phyloP scores from a whole-genome alignment of 805 yeast genomes.

The Myxozyma lipomycoides region DNA sequence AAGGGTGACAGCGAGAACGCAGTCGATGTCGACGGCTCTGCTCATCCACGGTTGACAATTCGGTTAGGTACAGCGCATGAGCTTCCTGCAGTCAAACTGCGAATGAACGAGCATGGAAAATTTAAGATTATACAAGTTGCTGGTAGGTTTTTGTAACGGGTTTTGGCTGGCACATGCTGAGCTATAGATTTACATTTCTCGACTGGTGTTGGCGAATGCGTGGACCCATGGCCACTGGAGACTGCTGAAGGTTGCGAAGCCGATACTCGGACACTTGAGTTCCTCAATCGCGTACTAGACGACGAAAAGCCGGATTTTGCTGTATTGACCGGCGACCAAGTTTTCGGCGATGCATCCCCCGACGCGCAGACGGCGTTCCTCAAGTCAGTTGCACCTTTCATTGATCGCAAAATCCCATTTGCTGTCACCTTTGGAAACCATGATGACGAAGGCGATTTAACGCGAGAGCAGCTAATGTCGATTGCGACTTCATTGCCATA shows the following conservation, averaged over 20 bases:
- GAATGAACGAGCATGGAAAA: conserved; percentile 43
- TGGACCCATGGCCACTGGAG: conserved; percentile 46
- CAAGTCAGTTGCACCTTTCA: conserved; percentile 69
- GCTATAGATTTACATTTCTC: conserved; percentile 64
- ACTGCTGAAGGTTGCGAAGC: conserved; percentile 60
- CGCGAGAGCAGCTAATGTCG: conserved; percentile 57
- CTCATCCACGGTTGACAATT: conserved; percentile 34
- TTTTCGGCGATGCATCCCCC: conserved; percentile 73
- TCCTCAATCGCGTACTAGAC: conserved; percentile 62
- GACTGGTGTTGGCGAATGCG: conserved; percentile 76
- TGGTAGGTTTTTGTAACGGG: conserved; percentile 35
- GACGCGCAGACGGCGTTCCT: conserved; percentile 80
- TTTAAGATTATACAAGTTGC: conserved; percentile 86
- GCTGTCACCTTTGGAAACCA: conserved; percentile 90
- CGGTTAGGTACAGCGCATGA: conserved; percentile 26
- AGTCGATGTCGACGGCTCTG: conserved; percentile 28
- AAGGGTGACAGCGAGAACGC: conserved; percentile 28
- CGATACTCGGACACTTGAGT: conserved; percentile 63
- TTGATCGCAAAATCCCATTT: conserved; percentile 68
- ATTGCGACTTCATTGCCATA: conserved; percentile 60
- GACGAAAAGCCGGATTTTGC: conserved; percentile 79
- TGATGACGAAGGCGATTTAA: conserved; percentile 78
- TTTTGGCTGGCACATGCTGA: not conserved
- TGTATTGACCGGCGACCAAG: conserved; percentile 86
- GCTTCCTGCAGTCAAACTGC: conserved; percentile 35